phyloP scores from a whole-genome alignment of 306 rosid genomes.

The Bauhinia variegata region DNA sequence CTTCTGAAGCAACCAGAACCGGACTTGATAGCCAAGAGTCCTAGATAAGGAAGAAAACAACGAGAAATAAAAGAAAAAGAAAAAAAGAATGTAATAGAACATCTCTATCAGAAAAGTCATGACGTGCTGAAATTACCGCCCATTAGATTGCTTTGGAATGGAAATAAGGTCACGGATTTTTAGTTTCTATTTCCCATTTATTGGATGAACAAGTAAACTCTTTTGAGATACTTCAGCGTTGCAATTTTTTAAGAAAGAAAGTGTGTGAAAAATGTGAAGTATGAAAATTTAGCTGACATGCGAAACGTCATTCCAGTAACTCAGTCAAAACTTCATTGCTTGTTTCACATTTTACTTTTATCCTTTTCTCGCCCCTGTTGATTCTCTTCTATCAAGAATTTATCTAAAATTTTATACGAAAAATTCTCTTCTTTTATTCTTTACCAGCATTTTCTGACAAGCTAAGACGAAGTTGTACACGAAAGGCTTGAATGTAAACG shows the following conservation, averaged over 20 bases:
- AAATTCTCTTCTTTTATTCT: neutral
- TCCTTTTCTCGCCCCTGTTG: neutral
- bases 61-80: neutral
- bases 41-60: neutral
- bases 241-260: neutral
- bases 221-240: neutral
- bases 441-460: neutral
- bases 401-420: neutral
- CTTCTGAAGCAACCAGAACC: slow-evolving; percentile 6
- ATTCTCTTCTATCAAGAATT: neutral
- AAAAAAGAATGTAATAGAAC: too few relatives aligned
- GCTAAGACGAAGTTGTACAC: neutral
- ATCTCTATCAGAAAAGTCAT: too few relatives aligned
- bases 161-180: too few relatives aligned
- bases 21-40: slow-evolving; percentile 10
- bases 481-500: neutral
- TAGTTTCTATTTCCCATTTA: neutral
- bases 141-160: too few relatives aligned
- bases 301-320: neutral
- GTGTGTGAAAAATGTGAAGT: neutral
- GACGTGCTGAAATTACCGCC: too few relatives aligned
- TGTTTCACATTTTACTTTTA: neutral
- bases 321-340: neutral
- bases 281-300: neutral
- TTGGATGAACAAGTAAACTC: neutral